Evolutionary conservation across 352 stramenopile genomes (phyloP), one percentile per base, ranked within the genome.

Genomic region (Phytophthora pseudosyringae): DNA sequence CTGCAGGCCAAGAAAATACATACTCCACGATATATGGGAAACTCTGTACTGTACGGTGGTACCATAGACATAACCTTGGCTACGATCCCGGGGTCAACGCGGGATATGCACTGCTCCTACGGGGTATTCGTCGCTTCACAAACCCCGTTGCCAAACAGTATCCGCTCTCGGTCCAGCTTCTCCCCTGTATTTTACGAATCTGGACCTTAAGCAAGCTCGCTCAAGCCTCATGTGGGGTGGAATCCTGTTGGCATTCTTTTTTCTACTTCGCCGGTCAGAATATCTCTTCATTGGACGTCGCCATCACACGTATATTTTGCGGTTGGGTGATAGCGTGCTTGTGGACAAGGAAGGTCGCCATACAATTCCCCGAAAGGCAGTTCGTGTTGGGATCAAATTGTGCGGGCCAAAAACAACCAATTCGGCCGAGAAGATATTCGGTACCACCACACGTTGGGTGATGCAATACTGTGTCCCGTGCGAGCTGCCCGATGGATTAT

Each of bases 61-160:
- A n/a, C n/a, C n/a, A n/a, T n/a, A n/a, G n/a, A n/a, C n/a, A n/a
- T n/a, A n/a, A n/a, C n/a, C 26, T 52, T 1, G 64, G 57, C 4
- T 72, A 72, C 32, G 53, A 69, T 15, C 61, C 61, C 8, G 52
- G 61, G 0, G 53, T 64, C 1, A 62, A 52, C 26, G 64, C 64
- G 4, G 21, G 45, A 1, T 51, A 72, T 16, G 46, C 64, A 0
- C 33, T 62, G 5, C 33, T 56, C 3, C 45, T 51, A 4, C 46
- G 50, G 0, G 44, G 64, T 0, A 68, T 67, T 44, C 51, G 40
- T 2, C 49, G 46, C 4, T 68, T 72, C 11, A 50, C 58, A 0
- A 53, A 52, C 15, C 64, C 51, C 5, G 64, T 68, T 4, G n/a
- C 47, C 32, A 64, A 72, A 31, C 44, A 72, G 58, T 36, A 67